Evolutionary conservation across 164 flowering plant genomes (phyloP).

Genomic region (Liriodendron chinense): DNA sequence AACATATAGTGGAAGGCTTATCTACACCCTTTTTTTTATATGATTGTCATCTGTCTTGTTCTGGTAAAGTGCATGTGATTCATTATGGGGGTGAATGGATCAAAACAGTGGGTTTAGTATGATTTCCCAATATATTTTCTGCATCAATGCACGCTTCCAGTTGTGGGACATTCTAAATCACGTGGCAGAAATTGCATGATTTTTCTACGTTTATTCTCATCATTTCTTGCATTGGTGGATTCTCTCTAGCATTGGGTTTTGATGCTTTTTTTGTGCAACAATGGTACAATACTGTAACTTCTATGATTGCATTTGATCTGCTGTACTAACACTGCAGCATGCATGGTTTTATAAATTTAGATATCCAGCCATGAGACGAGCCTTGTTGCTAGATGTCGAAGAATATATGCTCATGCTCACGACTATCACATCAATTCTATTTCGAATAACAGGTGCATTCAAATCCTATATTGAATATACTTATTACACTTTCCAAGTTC

Average conservation of each 20-base stretch:
- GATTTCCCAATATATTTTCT: background rate
- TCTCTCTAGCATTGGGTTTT: background rate
- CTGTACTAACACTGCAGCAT: background rate
- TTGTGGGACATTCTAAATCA: background rate
- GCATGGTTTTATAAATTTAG: slow-evolving; percentile 31
- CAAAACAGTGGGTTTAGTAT: no score
- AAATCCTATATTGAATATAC: background rate
- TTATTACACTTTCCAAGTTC: background rate
- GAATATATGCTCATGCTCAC: slow-evolving; percentile 99
- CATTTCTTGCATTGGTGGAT: background rate
- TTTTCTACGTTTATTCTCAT: background rate
- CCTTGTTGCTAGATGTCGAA: slow-evolving; percentile 84
- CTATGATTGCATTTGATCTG: background rate
- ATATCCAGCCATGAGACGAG: slow-evolving; percentile 84
- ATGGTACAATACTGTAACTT: background rate
- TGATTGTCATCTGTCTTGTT: background rate
- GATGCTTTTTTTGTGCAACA: background rate
- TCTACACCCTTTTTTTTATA: background rate
- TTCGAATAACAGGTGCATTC: slow-evolving; percentile 83
- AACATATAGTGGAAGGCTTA: background rate
- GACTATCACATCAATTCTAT: slow-evolving; percentile 99
- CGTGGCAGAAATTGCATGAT: background rate
- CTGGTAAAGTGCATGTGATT: background rate
- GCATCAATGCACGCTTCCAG: background rate
- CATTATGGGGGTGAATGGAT: no score